Percentiles rank a stretch among this genome's conserved stretches.
Conservation (phyloP, 2,329 filamentous ascomycete species). For the Paecilomyces variotii region DNA sequence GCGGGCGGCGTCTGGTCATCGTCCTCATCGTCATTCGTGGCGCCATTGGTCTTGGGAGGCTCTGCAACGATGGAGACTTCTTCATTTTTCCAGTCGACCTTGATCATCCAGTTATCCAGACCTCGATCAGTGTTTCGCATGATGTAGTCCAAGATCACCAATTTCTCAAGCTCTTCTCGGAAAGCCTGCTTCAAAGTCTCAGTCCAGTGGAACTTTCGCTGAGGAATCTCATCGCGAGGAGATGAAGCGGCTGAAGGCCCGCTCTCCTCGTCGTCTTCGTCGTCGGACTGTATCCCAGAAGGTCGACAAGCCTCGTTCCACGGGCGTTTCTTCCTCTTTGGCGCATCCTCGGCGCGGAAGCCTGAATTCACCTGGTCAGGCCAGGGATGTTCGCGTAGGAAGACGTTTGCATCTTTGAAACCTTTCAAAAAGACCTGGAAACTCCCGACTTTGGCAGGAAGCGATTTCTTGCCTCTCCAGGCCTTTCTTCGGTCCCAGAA, state of each 20-base stretch:
- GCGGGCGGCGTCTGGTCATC: slow-evolving; percentile 44
- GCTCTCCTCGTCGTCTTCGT: slow-evolving; percentile 52
- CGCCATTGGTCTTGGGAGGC: slow-evolving; percentile 58
- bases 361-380: slow-evolving; percentile 72
- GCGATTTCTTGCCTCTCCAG: slow-evolving; percentile 74
- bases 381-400: slow-evolving; percentile 92
- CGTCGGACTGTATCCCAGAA: slow-evolving; percentile 49
- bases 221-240: slow-evolving; percentile 37
- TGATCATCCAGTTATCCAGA: slow-evolving; percentile 99
- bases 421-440: slow-evolving; percentile 97
- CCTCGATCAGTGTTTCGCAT: slow-evolving; percentile 98
- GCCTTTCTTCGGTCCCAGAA: slow-evolving; percentile 91
- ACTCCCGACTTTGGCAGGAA: slow-evolving; percentile 86
- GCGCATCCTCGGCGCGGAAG: slow-evolving; percentile 60
- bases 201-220: slow-evolving; percentile 69
- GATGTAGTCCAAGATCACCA: slow-evolving; percentile 96
- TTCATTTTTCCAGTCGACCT: slow-evolving; percentile 77
- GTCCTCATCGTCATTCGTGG: slow-evolving; percentile 38
- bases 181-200: slow-evolving; percentile 83
- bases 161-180: slow-evolving; percentile 88
- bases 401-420: slow-evolving; percentile 94
- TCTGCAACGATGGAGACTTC: slow-evolving; percentile 81
- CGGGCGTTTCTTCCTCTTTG: slow-evolving; percentile 58
- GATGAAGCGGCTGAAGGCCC: slow-evolving; percentile 33
- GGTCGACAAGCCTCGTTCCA: slow-evolving; percentile 83